Conservation (phyloP, 805 yeast genomes). For the Hemisphaericaspora nanyangensis region DNA sequence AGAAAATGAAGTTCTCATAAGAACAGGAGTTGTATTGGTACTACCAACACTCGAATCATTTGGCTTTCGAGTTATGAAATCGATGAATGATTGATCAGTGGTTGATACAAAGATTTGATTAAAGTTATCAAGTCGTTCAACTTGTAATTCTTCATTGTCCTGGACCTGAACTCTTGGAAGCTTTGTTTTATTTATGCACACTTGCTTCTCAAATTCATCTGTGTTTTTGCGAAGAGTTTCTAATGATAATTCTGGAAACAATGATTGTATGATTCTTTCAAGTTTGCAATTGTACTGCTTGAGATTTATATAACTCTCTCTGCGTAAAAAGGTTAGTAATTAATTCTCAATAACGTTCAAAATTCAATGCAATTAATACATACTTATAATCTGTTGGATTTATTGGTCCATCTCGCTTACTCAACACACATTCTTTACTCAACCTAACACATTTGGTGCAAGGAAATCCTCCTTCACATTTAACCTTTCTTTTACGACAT, state of each 20-base stretch:
- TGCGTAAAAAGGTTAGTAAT: neutral
- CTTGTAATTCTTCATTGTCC: neutral
- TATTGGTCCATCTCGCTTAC: constrained; percentile 8
- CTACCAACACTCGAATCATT: too few relatives aligned
- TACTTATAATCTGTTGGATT: constrained; percentile 6
- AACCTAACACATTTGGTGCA: constrained; percentile 2
- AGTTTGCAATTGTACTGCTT: constrained; percentile 11
- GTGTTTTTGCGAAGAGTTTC: constrained; percentile 9
- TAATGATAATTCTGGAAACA: constrained; percentile 8
- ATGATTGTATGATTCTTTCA: constrained; percentile 12
- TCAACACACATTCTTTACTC: constrained; percentile 8
- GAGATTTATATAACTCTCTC: constrained; percentile 2
- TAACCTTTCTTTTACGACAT: constrained; percentile 7
- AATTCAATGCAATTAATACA: neutral
- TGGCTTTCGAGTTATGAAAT: constrained; percentile 9
- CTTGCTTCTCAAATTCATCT: constrained; percentile 11
- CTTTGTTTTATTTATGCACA: constrained; percentile 3
- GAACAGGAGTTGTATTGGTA: neutral
- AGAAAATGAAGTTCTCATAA: constrained; percentile 4
- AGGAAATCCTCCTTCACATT: constrained; percentile 8
- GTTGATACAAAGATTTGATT: constrained; percentile 10
- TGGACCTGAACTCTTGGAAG: neutral
- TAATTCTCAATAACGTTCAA: neutral
- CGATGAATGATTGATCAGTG: constrained; percentile 15
- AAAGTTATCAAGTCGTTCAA: constrained; percentile 1